A percentile compares a stretch with the other conserved stretches of the same genome.
Conservation (phyloP, 441 rosid genomes). For the Daphne laureola region DNA sequence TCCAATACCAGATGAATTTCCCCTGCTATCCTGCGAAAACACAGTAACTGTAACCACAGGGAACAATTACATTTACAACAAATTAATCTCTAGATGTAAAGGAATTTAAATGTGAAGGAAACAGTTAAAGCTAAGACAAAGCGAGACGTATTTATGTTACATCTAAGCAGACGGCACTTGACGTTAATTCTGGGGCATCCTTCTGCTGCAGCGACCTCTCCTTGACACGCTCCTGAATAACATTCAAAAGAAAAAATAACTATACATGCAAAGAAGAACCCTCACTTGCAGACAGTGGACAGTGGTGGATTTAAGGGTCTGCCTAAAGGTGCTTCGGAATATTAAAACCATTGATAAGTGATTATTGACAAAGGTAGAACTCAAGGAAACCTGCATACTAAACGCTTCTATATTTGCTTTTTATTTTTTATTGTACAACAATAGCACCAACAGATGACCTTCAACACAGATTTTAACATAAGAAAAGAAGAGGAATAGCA, state of each 20-base stretch:
- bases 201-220: slow-evolving; percentile 57
- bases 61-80: slow-evolving; percentile 10
- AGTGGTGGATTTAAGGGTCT: too few species aligned
- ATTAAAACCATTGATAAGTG: too few species aligned
- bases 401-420: too few species aligned
- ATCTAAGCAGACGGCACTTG: slow-evolving; percentile 49
- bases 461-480: too few species aligned
- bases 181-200: slow-evolving; percentile 44
- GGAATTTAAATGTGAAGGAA: slow-evolving; percentile 12
- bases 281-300: too few species aligned
- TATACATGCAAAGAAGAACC: too few species aligned
- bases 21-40: slow-evolving; percentile 43
- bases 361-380: too few species aligned
- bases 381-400: too few species aligned
- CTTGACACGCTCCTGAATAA: slow-evolving; percentile 71
- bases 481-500: too few species aligned
- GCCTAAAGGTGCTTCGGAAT: too few species aligned
- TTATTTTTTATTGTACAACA: too few species aligned
- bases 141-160: slow-evolving; percentile 28
- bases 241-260: slow-evolving; percentile 8
- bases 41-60: slow-evolving; percentile 17
- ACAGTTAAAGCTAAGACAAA: background rate
- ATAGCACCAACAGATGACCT: too few species aligned
- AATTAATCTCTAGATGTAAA: background rate
- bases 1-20: slow-evolving; percentile 39